Percentiles rank a stretch among this genome's conserved stretches.
These are phyloP conservation scores for Akanthomyces uredinophilus DNA, from an alignment of 2,329 filamentous ascomycete species.

Conservation along the genomic window DNA sequence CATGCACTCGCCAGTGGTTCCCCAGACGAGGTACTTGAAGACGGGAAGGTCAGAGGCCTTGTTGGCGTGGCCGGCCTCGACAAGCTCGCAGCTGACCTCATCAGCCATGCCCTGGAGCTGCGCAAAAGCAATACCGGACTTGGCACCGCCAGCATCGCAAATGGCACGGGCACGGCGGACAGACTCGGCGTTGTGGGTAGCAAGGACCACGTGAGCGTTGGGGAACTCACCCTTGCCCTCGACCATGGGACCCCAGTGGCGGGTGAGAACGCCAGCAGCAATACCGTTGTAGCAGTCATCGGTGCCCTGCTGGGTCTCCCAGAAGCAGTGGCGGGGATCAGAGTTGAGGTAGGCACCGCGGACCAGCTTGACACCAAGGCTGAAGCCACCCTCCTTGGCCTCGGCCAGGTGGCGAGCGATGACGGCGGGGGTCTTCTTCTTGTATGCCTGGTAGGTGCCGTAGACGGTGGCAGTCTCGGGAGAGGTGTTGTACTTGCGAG, in stretches of 20 bases:
- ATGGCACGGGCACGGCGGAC: constrained; percentile 54
- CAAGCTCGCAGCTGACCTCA: constrained; percentile 69
- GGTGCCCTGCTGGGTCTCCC: constrained; percentile 66
- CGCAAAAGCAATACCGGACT: constrained; percentile 40
- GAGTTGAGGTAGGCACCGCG: constrained; percentile 68
- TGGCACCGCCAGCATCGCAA: constrained; percentile 39
- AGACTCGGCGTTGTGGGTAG: constrained; percentile 75
- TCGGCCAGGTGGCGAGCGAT: constrained; percentile 55
- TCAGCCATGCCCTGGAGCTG: constrained; percentile 96
- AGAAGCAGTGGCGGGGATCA: constrained; percentile 65
- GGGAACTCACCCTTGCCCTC: constrained; percentile 45
- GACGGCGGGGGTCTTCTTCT: constrained; percentile 55
- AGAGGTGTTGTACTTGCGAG: constrained; percentile 67
- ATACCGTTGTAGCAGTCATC: constrained; percentile 69
- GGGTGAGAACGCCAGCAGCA: constrained; percentile 59
- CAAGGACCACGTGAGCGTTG: constrained; percentile 61
- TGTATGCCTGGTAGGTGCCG: constrained; percentile 74
- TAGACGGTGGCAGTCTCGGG: constrained; percentile 67
- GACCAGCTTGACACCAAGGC: constrained; percentile 69
- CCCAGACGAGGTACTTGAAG: constrained; percentile 68
- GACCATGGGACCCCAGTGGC: constrained; percentile 37
- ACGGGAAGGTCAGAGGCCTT: constrained; percentile 45
- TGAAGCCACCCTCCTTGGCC: constrained; percentile 57
- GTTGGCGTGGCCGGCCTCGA: constrained; percentile 30
- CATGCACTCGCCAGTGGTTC: constrained; percentile 73